Conservation (phyloP, 2,329 filamentous ascomycete genomes). For the Xylariaceae sp. region DNA sequence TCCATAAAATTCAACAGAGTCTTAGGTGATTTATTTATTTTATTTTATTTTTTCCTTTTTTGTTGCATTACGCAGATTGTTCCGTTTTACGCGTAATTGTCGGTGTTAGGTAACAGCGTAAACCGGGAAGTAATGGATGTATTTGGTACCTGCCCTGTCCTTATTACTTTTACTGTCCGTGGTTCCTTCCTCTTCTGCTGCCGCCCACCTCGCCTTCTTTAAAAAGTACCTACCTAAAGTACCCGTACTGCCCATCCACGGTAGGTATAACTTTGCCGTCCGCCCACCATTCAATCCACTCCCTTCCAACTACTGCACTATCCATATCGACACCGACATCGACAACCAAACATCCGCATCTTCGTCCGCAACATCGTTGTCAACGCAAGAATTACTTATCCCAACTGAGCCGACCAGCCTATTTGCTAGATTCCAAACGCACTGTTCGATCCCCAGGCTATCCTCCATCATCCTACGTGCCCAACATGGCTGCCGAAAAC, state of each 20-base stretch:
- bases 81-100: too few species aligned
- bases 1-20: too few species aligned
- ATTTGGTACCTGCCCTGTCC: neutral
- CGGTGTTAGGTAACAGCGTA: too few species aligned
- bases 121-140: too few species aligned
- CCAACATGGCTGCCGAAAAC: slow-evolving; percentile 18
- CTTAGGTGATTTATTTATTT: too few species aligned
- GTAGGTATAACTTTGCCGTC: neutral
- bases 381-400: neutral
- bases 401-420: slow-evolving; percentile 3
- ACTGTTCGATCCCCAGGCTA: too few species aligned
- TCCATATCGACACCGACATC: neutral
- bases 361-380: neutral
- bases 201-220: neutral
- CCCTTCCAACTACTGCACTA: neutral
- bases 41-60: too few species aligned
- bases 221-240: neutral
- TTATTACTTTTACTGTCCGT: neutral
- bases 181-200: neutral
- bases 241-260: neutral
- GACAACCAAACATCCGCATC: neutral
- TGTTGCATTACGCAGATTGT: too few species aligned
- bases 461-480: neutral
- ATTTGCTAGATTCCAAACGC: neutral
- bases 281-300: neutral